Percentiles rank a stretch among this genome's conserved stretches.
Conservation (phyloP, 176 grass and related monocot species). For the Rhynchospora tenuis region DNA sequence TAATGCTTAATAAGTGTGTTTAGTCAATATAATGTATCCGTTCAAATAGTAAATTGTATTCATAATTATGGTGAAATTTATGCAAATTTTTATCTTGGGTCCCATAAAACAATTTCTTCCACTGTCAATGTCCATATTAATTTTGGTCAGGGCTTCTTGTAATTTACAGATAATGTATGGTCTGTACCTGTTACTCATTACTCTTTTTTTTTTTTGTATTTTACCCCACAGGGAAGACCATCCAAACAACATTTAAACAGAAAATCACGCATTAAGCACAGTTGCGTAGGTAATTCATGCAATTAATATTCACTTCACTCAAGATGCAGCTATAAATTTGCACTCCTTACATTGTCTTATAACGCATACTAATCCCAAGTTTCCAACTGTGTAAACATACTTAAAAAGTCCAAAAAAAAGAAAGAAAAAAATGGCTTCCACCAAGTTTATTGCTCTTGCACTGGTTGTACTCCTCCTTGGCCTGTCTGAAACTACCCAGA, state of each 20-base stretch:
- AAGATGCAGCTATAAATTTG: conserved; percentile 10
- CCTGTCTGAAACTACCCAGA: not conserved
- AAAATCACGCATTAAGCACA: not conserved
- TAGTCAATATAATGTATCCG: too few relatives aligned
- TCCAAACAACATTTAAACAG: not conserved
- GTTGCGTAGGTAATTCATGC: conserved; percentile 18
- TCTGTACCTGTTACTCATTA: too few relatives aligned
- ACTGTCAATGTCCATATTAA: not conserved
- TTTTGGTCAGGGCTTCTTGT: not conserved
- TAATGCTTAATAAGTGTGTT: too few relatives aligned
- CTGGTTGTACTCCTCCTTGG: not conserved
- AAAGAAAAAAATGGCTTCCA: conserved; percentile 8
- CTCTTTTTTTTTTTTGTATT: too few relatives aligned
- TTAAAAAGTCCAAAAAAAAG: not conserved
- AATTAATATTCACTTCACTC: not conserved
- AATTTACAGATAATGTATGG: not conserved
- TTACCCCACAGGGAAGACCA: not conserved
- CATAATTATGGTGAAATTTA: not conserved
- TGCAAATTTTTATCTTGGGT: not conserved
- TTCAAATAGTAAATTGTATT: not conserved
- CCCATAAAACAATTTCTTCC: not conserved
- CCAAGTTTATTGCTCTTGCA: not conserved
- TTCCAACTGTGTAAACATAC: not conserved
- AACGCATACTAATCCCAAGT: not conserved
- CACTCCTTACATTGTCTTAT: not conserved